Evolutionary conservation across 2,329 filamentous ascomycete species (phyloP).

Genomic region (Chaetomium globosum): DNA sequence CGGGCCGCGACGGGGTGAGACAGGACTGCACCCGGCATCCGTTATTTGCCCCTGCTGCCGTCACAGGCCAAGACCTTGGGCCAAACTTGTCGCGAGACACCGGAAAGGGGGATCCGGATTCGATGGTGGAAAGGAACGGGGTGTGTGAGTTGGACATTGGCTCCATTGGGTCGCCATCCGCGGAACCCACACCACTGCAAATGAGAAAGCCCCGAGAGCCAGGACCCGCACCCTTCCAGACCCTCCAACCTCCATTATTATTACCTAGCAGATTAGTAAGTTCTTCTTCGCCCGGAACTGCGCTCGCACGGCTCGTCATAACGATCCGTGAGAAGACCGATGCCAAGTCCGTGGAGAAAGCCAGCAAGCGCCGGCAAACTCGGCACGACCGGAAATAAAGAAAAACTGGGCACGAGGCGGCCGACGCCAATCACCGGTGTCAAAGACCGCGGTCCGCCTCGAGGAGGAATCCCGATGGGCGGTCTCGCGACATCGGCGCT

Average conservation of each 20-base stretch:
- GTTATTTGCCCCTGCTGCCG: conserved; percentile 14
- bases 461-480: not conserved
- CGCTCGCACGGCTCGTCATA: too few relatives aligned
- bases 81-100: not conserved
- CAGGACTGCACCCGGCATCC: conserved; percentile 1
- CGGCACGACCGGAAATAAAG: conserved; percentile 19
- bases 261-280: not conserved
- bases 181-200: not conserved
- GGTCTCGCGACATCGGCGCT: conserved; percentile 8
- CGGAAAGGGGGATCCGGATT: not conserved
- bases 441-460: not conserved
- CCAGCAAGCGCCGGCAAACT: conserved; percentile 16
- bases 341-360: not conserved
- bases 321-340: not conserved
- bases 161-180: not conserved
- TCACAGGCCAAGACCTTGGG: conserved; percentile 5
- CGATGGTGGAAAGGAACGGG: not conserved
- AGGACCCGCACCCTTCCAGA: not conserved
- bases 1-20: not conserved
- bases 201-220: conserved; percentile 9
- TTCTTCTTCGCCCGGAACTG: not conserved
- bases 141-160: not conserved
- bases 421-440: conserved; percentile 6
- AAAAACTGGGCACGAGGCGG: conserved; percentile 4
- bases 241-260: too few relatives aligned